Percentiles rank a stretch among this genome's conserved stretches.
Evolutionary conservation across 2,329 filamentous ascomycete species (phyloP).

Genomic region (Colletotrichum aenigma): DNA sequence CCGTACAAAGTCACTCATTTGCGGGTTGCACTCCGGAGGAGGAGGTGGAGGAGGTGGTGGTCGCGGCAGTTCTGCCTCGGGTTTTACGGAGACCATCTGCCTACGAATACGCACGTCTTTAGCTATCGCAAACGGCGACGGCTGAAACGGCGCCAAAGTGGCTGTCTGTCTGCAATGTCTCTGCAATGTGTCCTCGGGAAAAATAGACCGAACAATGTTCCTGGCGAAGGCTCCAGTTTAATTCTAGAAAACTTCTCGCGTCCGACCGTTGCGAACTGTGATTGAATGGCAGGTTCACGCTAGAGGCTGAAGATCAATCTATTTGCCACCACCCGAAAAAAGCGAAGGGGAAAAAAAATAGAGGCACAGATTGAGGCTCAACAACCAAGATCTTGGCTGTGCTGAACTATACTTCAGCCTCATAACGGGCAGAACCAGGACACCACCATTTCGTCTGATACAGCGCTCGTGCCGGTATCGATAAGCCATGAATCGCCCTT

Average conservation of each 20-base stretch:
- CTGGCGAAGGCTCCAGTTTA: neutral
- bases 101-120: neutral
- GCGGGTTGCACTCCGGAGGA: neutral
- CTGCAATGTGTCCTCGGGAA: neutral
- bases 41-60: too few species aligned
- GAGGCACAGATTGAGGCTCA: neutral
- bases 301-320: neutral
- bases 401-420: neutral
- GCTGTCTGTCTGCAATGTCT: neutral
- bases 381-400: neutral
- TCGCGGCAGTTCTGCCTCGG: neutral
- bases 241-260: neutral
- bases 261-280: neutral
- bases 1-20: neutral
- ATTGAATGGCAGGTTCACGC: neutral
- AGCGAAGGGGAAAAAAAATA: neutral
- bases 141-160: neutral
- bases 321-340: neutral
- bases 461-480: neutral
- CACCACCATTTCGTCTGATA: constrained; percentile 1
- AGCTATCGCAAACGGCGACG: neutral
- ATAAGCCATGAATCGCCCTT: neutral
- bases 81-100: neutral
- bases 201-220: neutral
- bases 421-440: neutral